These are phyloP conservation scores for Benincasa hispida DNA, from an alignment of 306 rosid genomes.

Conservation along the genomic window DNA sequence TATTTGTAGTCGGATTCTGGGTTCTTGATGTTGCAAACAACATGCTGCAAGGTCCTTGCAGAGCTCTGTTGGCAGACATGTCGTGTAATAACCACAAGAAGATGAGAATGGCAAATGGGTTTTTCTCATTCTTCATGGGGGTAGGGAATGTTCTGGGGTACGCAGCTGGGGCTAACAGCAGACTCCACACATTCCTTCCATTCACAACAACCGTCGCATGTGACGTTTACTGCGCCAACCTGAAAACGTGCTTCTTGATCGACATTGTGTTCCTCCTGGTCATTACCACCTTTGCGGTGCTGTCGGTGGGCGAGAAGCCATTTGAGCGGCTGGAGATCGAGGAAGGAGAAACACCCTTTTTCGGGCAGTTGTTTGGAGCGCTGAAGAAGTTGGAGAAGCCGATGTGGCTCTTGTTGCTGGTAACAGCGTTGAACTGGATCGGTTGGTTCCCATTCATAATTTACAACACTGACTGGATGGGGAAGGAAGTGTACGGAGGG, in stretches of 20 bases:
- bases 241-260: constrained; percentile 68
- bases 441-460: constrained; percentile 87
- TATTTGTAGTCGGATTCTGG: constrained; percentile 19
- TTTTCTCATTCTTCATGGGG: constrained; percentile 75
- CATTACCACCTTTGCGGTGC: constrained; percentile 23
- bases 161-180: constrained; percentile 51
- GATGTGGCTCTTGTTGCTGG: constrained; percentile 61
- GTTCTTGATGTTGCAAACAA: constrained; percentile 18
- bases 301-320: constrained; percentile 30
- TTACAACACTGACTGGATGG: constrained; percentile 97
- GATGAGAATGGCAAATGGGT: constrained; percentile 35
- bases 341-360: neutral
- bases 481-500: constrained; percentile 76
- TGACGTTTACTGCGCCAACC: constrained; percentile 62
- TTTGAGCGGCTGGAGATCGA: neutral
- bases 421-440: constrained; percentile 76
- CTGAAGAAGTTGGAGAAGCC: constrained; percentile 44
- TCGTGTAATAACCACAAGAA: constrained; percentile 17
- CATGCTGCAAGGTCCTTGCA: constrained; percentile 22
- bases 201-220: constrained; percentile 59
- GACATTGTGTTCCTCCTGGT: constrained; percentile 29
- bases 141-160: constrained; percentile 67
- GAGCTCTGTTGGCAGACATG: constrained; percentile 14
- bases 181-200: constrained; percentile 36
- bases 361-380: constrained; percentile 32